These are phyloP conservation scores for Alternaria burnsii DNA, from an alignment of 2,329 filamentous ascomycete genomes.

Conservation along the genomic window DNA sequence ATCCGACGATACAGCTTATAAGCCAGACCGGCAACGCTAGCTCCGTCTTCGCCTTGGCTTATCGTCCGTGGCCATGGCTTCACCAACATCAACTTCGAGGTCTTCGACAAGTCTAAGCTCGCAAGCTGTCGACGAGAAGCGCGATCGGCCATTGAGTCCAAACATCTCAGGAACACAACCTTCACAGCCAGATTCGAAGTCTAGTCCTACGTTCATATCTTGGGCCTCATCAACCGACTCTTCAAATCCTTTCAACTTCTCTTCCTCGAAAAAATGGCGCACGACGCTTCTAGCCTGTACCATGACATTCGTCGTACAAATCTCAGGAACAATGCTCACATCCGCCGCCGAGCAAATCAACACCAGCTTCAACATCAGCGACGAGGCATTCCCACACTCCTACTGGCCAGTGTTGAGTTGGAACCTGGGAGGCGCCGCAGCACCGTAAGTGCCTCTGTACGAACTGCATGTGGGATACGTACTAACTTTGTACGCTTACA, in stretches of 20 bases:
- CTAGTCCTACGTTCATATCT: constrained; percentile 14
- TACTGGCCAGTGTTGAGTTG: constrained; percentile 55
- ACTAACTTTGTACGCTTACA: background rate
- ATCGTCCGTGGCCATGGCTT: background rate
- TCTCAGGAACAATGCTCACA: constrained; percentile 47
- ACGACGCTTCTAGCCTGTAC: constrained; percentile 55
- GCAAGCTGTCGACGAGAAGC: background rate
- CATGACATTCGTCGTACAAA: constrained; percentile 49
- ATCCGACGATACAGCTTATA: background rate
- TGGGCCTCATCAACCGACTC: constrained; percentile 37
- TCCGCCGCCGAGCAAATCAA: constrained; percentile 48
- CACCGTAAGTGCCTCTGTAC: constrained; percentile 28
- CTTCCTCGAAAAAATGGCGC: constrained; percentile 52
- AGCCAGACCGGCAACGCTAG: background rate
- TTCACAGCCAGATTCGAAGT: background rate
- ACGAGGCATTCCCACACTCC: constrained; percentile 51
- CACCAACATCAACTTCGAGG: background rate
- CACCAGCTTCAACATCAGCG: constrained; percentile 51
- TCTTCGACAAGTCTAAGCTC: constrained; percentile 2
- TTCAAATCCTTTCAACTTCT: constrained; percentile 54
- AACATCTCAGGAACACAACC: background rate
- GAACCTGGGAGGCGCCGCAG: constrained; percentile 55
- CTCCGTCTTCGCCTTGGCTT: background rate
- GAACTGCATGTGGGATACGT: background rate
- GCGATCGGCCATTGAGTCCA: background rate